These are phyloP conservation scores for Mycosphaerelloides madeirae DNA, from an alignment of 2,329 filamentous ascomycete genomes.

Conservation along the genomic window DNA sequence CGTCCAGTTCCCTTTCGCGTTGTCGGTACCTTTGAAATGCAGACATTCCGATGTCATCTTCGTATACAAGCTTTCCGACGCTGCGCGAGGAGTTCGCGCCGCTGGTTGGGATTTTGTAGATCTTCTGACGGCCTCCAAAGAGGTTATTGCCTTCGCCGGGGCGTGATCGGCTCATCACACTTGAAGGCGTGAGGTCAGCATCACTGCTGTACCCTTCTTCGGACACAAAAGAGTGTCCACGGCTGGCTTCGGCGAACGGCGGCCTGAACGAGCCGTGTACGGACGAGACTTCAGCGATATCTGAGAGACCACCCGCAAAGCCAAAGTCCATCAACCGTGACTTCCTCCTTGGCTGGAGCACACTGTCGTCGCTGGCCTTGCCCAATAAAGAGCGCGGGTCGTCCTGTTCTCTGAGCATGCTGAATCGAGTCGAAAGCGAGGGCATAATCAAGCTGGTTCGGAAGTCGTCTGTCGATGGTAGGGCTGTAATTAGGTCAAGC, in stretches of 20 bases:
- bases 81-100: constrained; percentile 38
- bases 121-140: constrained; percentile 92
- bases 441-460: constrained; percentile 95
- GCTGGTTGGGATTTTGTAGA: constrained; percentile 72
- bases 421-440: constrained; percentile 88
- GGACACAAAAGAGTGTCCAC: constrained; percentile 62
- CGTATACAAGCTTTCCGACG: constrained; percentile 71
- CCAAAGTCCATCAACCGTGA: constrained; percentile 73
- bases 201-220: constrained; percentile 60
- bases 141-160: constrained; percentile 86
- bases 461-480: constrained; percentile 85
- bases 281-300: constrained; percentile 89
- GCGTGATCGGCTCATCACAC: constrained; percentile 78
- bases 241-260: constrained; percentile 53
- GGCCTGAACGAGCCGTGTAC: constrained; percentile 59
- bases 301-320: constrained; percentile 56
- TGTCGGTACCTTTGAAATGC: constrained; percentile 73
- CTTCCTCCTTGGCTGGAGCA: constrained; percentile 74
- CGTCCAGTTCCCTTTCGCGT: constrained; percentile 50
- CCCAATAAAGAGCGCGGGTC: constrained; percentile 84
- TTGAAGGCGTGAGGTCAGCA: constrained; percentile 58
- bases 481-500: constrained; percentile 66
- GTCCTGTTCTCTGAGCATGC: constrained; percentile 92
- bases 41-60: constrained; percentile 78
- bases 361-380: constrained; percentile 93